These are phyloP conservation scores for Gossypium bickii DNA, from an alignment of 345 rosid species.

Conservation along the genomic window DNA sequence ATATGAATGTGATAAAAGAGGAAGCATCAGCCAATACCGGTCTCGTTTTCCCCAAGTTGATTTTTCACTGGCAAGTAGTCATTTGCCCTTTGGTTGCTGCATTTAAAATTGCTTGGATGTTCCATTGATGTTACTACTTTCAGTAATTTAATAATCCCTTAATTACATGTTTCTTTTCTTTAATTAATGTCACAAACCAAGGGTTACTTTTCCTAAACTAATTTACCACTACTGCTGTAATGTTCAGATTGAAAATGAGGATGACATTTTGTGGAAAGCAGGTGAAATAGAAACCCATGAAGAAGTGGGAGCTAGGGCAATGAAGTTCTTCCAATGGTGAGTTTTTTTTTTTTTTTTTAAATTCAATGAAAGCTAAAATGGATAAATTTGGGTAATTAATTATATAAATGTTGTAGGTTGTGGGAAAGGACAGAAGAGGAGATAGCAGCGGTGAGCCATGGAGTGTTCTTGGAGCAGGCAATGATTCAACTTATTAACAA, in stretches of 20 bases:
- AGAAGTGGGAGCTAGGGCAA: conserved; percentile 61
- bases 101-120: too few relatives aligned
- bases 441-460: conserved; percentile 73
- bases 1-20: conserved; percentile 74
- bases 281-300: conserved; percentile 44
- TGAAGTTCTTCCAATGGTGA: conserved; percentile 53
- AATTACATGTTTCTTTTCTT: too few relatives aligned
- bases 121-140: too few relatives aligned
- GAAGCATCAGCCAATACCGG: conserved; percentile 47
- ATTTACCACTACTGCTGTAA: not conserved
- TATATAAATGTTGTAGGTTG: conserved; percentile 38
- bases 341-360: not conserved
- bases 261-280: conserved; percentile 56
- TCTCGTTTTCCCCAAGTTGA: conserved; percentile 61
- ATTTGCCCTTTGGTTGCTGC: not conserved
- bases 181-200: too few relatives aligned
- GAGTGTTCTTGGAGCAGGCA: conserved; percentile 61
- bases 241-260: conserved; percentile 61
- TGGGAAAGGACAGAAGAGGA: conserved; percentile 67
- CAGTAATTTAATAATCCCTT: too few relatives aligned
- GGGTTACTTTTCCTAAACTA: too few relatives aligned
- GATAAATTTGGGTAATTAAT: not conserved
- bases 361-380: too few relatives aligned
- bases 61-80: conserved; percentile 57
- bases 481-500: conserved; percentile 28